Conservation (phyloP, 1,139 yeast genomes). For the Schizosaccharomyces versatilis region DNA sequence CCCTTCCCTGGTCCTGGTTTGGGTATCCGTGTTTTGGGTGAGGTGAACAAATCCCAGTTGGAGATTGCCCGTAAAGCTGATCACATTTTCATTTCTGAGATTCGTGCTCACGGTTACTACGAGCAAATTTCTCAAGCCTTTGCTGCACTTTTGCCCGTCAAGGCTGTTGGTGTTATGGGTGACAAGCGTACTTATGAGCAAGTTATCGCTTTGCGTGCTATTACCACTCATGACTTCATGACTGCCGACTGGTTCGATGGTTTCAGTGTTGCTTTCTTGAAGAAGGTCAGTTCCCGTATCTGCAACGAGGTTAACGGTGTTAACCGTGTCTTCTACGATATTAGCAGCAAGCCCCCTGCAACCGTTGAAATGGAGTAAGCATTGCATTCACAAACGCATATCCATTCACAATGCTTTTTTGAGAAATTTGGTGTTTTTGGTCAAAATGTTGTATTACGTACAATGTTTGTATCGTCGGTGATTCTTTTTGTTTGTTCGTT, state of each 20-base stretch:
- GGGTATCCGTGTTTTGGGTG: conserved; percentile 93
- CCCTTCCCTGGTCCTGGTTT: conserved; percentile 99
- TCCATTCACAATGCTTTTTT: background rate
- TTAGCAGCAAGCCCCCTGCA: conserved; percentile 97
- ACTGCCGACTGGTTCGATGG: conserved; percentile 92
- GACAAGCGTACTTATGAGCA: conserved; percentile 98
- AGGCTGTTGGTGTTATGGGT: conserved; percentile 98
- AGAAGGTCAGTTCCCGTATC: conserved; percentile 82
- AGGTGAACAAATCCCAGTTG: conserved; percentile 78
- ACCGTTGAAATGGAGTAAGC: conserved; percentile 94
- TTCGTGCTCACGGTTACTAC: conserved; percentile 78
- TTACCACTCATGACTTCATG: conserved; percentile 95
- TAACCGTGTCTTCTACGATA: conserved; percentile 95
- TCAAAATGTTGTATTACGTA: background rate
- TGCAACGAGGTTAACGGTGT: conserved; percentile 97
- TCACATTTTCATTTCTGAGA: conserved; percentile 83
- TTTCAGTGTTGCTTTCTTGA: conserved; percentile 78
- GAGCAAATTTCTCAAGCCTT: conserved; percentile 89
- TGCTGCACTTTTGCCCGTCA: conserved; percentile 89
- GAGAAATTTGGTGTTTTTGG: background rate
- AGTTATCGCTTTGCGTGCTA: conserved; percentile 94
- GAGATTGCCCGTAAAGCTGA: conserved; percentile 96
- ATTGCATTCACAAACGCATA: background rate
- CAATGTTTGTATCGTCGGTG: no score
- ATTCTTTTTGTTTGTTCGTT: no score